Percentiles rank a stretch among this genome's conserved stretches.
These are phyloP conservation scores for Ashbya aceris DNA, from an alignment of 1,139 yeast genomes.

Conservation along the genomic window DNA sequence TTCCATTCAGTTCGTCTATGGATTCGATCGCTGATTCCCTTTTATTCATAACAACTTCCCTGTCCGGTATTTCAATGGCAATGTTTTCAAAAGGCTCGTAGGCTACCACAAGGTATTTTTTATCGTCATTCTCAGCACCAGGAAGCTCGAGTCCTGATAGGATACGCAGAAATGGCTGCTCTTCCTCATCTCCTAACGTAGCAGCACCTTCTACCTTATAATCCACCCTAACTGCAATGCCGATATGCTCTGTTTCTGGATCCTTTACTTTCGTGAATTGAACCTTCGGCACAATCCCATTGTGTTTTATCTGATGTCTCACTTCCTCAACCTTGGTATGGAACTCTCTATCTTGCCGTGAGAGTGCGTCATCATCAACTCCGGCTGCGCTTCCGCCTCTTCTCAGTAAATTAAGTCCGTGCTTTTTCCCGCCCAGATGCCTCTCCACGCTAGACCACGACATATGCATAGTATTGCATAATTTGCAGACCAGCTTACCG, in stretches of 20 bases:
- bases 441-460: constrained; percentile 50
- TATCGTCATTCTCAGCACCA: constrained; percentile 29
- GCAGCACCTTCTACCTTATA: constrained; percentile 31
- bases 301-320: constrained; percentile 20
- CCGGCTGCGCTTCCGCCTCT: constrained; percentile 31
- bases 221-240: constrained; percentile 42
- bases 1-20: constrained; percentile 20
- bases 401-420: constrained; percentile 47
- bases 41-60: constrained; percentile 13
- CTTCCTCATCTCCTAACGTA: constrained; percentile 20
- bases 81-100: constrained; percentile 61
- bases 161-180: constrained; percentile 42
- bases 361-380: constrained; percentile 9
- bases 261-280: constrained; percentile 29
- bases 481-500: constrained; percentile 54
- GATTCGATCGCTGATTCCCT: constrained; percentile 5
- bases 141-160: constrained; percentile 49
- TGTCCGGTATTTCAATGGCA: constrained; percentile 46
- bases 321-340: constrained; percentile 16
- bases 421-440: constrained; percentile 56
- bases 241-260: constrained; percentile 37
- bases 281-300: constrained; percentile 21
- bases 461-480: constrained; percentile 55
- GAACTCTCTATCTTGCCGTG: constrained; percentile 33
- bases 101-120: constrained; percentile 46